phyloP scores from a whole-genome alignment of 441 rosid species.

The Populus tomentosa region DNA sequence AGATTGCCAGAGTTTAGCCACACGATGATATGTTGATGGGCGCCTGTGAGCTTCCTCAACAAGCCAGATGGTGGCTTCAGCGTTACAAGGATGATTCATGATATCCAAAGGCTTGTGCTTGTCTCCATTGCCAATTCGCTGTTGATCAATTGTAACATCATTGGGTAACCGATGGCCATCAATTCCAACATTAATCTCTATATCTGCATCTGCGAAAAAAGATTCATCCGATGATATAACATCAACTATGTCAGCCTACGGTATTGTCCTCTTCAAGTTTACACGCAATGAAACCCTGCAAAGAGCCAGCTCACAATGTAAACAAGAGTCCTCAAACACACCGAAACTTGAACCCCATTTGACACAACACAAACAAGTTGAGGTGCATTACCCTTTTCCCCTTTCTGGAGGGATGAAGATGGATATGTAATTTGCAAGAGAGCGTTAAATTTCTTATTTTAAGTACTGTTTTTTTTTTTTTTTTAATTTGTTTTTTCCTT shows the following conservation, averaged over 20 bases:
- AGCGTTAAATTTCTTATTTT: no score
- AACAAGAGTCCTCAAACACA: no score
- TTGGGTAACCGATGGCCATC: conserved; percentile 8
- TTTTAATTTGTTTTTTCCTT: no score
- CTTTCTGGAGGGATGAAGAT: no score
- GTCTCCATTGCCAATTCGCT: conserved; percentile 45
- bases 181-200: conserved; percentile 26
- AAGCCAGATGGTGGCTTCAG: conserved; percentile 86
- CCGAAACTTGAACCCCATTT: no score
- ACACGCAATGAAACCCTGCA: not conserved
- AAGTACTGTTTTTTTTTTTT: no score
- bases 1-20: conserved; percentile 66
- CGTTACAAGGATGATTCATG: conserved; percentile 71
- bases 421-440: no score
- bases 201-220: conserved; percentile 35
- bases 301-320: not conserved
- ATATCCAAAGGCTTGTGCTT: conserved; percentile 52
- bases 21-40: conserved; percentile 53
- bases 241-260: conserved; percentile 50
- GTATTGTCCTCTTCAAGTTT: conserved; percentile 44
- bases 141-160: conserved; percentile 16
- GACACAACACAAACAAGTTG: no score
- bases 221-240: conserved; percentile 54
- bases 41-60: conserved; percentile 72
- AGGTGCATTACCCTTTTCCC: no score